A percentile compares a stretch with the other conserved stretches of the same genome.
phyloP scores from a whole-genome alignment of 805 yeast genomes.

The Candida stauntonica region DNA sequence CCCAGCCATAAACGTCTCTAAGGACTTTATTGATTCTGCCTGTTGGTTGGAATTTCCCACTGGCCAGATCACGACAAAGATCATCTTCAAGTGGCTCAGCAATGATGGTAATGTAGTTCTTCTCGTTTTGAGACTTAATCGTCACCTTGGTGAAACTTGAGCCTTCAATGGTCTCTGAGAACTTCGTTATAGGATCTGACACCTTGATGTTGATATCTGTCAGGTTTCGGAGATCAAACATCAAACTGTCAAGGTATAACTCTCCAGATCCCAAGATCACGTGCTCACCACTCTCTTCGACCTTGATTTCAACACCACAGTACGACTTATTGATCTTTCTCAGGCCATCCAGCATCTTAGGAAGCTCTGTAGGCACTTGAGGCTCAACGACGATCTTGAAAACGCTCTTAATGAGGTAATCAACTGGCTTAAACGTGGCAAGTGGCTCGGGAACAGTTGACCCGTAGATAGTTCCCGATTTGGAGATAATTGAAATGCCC shows the following conservation, averaged over 20 bases:
- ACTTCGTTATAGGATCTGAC: slow-evolving; percentile 77
- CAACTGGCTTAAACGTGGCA: slow-evolving; percentile 37
- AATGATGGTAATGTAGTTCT: slow-evolving; percentile 57
- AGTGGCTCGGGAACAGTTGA: slow-evolving; percentile 15
- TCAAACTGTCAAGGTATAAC: slow-evolving; percentile 73
- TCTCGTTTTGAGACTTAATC: slow-evolving; percentile 50
- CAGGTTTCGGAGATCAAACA: slow-evolving; percentile 65
- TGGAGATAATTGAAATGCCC: slow-evolving; percentile 59
- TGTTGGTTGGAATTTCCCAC: slow-evolving; percentile 38
- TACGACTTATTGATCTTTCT: slow-evolving; percentile 58
- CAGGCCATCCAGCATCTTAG: slow-evolving; percentile 67
- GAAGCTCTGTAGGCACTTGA: slow-evolving; percentile 69
- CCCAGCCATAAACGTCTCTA: slow-evolving; percentile 67
- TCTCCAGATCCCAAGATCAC: slow-evolving; percentile 83
- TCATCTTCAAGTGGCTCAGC: slow-evolving; percentile 68
- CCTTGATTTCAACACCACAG: slow-evolving; percentile 60
- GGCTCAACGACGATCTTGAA: slow-evolving; percentile 86
- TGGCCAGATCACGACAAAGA: slow-evolving; percentile 53
- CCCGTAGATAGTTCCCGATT: slow-evolving; percentile 55
- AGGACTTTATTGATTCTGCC: slow-evolving; percentile 47
- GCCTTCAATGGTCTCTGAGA: slow-evolving; percentile 71
- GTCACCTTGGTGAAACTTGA: slow-evolving; percentile 66
- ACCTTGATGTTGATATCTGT: slow-evolving; percentile 69
- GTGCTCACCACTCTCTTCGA: slow-evolving; percentile 88
- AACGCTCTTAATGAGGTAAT: slow-evolving; percentile 50